Evolutionary conservation across 805 yeast species (phyloP).

Genomic region (Brettanomyces naardenensis): DNA sequence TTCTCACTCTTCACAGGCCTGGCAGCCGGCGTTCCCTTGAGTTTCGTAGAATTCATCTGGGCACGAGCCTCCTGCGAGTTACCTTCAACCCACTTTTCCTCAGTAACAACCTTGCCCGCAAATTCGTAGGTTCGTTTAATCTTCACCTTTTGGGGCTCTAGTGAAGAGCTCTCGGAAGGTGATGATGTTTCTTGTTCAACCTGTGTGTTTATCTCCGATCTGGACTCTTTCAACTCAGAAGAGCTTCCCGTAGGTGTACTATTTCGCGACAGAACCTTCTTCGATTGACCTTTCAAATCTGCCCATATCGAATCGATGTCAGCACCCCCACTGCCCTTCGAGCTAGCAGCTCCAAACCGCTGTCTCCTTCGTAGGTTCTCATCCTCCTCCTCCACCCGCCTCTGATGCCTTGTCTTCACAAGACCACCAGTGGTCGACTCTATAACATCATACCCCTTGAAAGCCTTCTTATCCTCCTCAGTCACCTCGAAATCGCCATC

Average conservation of each 20-base stretch:
- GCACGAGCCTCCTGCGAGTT: constrained; percentile 85
- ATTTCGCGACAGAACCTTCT: background rate
- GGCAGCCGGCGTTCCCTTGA: constrained; percentile 2
- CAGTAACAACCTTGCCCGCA: constrained; percentile 79
- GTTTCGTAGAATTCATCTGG: constrained; percentile 48
- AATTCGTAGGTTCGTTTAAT: constrained; percentile 76
- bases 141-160: constrained; percentile 41
- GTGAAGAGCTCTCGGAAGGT: background rate
- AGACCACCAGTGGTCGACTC: constrained; percentile 33
- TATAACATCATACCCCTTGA: constrained; percentile 39
- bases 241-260: background rate
- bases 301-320: constrained; percentile 50
- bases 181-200: background rate
- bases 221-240: background rate
- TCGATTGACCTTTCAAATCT: constrained; percentile 31
- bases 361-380: constrained; percentile 14
- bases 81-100: constrained; percentile 68
- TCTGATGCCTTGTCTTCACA: constrained; percentile 11
- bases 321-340: constrained; percentile 19
- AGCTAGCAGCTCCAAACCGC: background rate
- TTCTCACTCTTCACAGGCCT: background rate
- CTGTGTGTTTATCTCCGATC: background rate
- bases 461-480: constrained; percentile 17
- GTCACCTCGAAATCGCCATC: constrained; percentile 24
- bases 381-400: constrained; percentile 28